These are phyloP conservation scores for Cynara cardunculus DNA, from an alignment of 129 eudicot species.

Conservation along the genomic window DNA sequence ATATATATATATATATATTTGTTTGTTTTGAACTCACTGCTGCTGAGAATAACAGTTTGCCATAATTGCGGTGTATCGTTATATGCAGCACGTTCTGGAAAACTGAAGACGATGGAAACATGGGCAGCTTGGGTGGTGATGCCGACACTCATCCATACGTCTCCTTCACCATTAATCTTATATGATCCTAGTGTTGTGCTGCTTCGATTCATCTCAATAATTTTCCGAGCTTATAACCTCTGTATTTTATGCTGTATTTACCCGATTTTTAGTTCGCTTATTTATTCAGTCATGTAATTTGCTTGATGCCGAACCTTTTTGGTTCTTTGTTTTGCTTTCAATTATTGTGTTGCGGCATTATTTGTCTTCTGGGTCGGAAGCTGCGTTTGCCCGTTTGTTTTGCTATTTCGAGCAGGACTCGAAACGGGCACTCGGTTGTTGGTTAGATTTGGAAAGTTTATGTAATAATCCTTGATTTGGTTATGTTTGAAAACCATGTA, in stretches of 20 bases:
- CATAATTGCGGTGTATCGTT: conserved; percentile 1
- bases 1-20: not conserved
- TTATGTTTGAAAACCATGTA: not conserved
- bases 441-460: conserved; percentile 1
- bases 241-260: conserved; percentile 28
- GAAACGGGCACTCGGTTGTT: not conserved
- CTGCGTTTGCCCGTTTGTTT: not conserved
- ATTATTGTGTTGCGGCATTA: not conserved
- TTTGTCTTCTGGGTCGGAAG: not conserved
- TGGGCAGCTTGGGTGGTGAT: conserved; percentile 73
- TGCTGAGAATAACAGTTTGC: conserved; percentile 7
- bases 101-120: conserved; percentile 75
- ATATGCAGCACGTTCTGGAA: conserved; percentile 74
- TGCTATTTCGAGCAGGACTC: not conserved
- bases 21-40: conserved; percentile 3
- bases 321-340: not conserved
- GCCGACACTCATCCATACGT: conserved; percentile 82
- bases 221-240: not conserved
- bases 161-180: conserved; percentile 82
- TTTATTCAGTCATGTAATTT: conserved; percentile 4
- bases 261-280: not conserved
- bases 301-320: conserved; percentile 13
- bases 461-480: not conserved
- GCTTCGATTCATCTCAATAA: conserved; percentile 11
- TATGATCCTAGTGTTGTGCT: conserved; percentile 33